Base-by-base conservation (phyloP, 2,329 filamentous ascomycete genomes). In the Arthrobotrys megalospora region DNA sequence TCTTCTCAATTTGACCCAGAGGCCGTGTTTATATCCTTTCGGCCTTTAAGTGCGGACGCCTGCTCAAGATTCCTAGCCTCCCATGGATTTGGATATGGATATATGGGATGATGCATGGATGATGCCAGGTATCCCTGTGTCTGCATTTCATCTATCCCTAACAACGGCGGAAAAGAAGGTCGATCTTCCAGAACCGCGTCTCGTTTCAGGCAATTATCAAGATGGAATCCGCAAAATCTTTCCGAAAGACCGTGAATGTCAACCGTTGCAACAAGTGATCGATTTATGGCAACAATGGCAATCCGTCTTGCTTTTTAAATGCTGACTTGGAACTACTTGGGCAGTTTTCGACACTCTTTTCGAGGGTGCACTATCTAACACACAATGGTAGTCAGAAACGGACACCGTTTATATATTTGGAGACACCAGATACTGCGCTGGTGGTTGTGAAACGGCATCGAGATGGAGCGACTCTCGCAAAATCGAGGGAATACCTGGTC, bases 141-240 rank as follows among this genome's bases (percentile, higher is more conserved):
- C 47, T 63, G 52, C 62, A 60, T 55, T 78, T 78, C 67, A 78
- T 78, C 53, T 78, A 78, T 78, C 47, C 43, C 75, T 78, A 53
- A 78, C 75, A 64, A 47, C 62, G 67, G 67, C 75, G 75, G 75
- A 78, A 78, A 72, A 71, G 75, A 64, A 78, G 75, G 75, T 72
- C 67, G 67, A 78, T 72, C 52, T 72, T 78, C 75, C 75, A 78
- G 66, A 70, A 67, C 50, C 52, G 55, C 67, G 66, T 63, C 43
- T 58, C 50, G 75, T 67, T 78, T 78, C 75, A 78, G 75, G 75
- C 75, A 78, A 67, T 78, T 72, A 72, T 78, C 67, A 62, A 78
- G 72, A 78, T 78, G 75, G 67, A 63, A 68, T 52, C 67, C 75
- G 75, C 75, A 78, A 78, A 63, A 62, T 68, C 75, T 78, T 78